Base-by-base conservation (phyloP, 1,139 yeast genomes). In the Yamadazyma mexicana region DNA sequence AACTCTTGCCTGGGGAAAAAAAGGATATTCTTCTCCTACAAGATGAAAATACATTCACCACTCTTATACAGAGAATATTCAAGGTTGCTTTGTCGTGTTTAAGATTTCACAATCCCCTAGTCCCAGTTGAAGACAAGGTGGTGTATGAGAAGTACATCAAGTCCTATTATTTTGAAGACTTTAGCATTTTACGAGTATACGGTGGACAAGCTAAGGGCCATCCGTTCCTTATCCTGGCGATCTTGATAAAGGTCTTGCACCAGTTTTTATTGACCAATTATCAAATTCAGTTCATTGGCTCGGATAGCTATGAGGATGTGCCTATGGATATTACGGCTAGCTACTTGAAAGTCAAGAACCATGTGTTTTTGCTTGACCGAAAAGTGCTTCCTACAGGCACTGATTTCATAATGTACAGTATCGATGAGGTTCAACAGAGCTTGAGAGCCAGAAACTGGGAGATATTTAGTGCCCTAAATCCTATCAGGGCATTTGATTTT, bases 141-240 rank as follows among this genome's bases (percentile, higher is more conserved):
- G 45, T 38, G 15, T 34, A 27, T 31, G 44, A 41, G 5, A 33
- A 43, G 25, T 54, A 53, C 35, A 31, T 38, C 25, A 32, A 44
- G 27, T 34, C 45, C 2, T 47, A 47, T 40, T 52, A 34, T 34
- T 35, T 55, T 10, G 69, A 65, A 42, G 68, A 63, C 45, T 58
- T 54, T 38, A 58, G 58, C 36, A 40, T 66, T 10, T 37, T 62
- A 9, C 45, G 67, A 26, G 40, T 65, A 4, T 64, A 64, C 38
- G 43, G 61, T 9, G 61, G 60, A 10, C 44, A 48, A 17, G 48
- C 52, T 5, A 54, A 48, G 37, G 69, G 69, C 0, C 59, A 56
- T 36, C 56, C 56, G 0, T 32, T 50, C 29, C 23, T 62, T 12
- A 33, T 61, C 5, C 41, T 51, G 49, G 41, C 61, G 0, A 54